Base-by-base conservation (phyloP, 441 rosid species). In the Populus trichocarpa region DNA sequence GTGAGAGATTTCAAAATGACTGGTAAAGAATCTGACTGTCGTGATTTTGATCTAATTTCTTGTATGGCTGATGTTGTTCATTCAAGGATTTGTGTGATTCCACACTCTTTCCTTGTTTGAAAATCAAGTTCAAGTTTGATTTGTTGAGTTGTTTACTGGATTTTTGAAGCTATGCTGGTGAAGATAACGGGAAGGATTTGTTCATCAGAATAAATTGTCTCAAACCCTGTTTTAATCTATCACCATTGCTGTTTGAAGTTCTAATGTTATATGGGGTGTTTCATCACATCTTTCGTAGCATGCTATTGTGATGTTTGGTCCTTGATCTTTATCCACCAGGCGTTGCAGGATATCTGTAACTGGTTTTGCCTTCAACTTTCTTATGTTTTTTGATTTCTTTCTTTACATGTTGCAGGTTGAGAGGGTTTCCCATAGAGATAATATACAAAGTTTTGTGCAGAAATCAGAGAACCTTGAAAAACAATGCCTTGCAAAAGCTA, bases 401-500 rank as follows among this genome's bases (percentile, higher is more conserved):
- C 8, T 53, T 72, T 67, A 67, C 72, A 72, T 75, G 81, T 94
- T 75, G 97, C 93, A 87, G 86, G 96, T 23, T 73, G 98, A 96
- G 87, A 86, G 96, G 80, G 98, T 96, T 83, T 90, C 95, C 30
- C 99, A 96, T 81, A 82, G 94, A 82, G 98, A 96, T 85, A 91
- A 87, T 73, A 81, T 96, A 82, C 87, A 74, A 68, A 91, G 94
- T 82, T 92, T 94, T 80, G 89, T 90, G 66, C 94, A 86, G 77
- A 94, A 93, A 91, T 96, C 98, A 13, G 97, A 93, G 80, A 93
- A 86, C 81, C 94, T 96, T 1, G 99, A 96, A 89, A 94, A 88
- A 83, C 96, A 88, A 79, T 96, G 99, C 82, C 98, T 96, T 73
- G 79, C 84, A 14, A 89, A 84, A 85, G 99, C 97, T 50, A 79